These are phyloP conservation scores for Dioscorea zingiberensis DNA, from an alignment of 106 monocot species.

Conservation along the genomic window DNA sequence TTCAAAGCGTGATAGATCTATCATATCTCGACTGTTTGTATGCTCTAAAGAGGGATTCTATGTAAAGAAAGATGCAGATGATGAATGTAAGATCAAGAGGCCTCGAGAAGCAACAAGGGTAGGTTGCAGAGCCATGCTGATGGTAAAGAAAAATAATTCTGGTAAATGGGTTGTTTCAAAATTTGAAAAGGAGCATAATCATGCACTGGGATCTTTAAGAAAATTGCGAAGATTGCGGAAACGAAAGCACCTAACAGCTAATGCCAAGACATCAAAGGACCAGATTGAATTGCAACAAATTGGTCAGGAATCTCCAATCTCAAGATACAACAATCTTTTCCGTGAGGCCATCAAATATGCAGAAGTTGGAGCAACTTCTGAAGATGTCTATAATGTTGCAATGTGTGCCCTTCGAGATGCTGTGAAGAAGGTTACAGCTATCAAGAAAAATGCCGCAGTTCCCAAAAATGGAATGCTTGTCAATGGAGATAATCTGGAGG, in stretches of 20 bases:
- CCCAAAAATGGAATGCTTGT: background rate
- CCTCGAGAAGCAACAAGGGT: conserved; percentile 47
- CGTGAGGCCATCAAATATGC: conserved; percentile 49
- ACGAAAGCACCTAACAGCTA: conserved; percentile 14
- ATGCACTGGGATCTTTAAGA: conserved; percentile 29
- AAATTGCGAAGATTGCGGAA: conserved; percentile 23
- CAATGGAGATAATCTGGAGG: conserved; percentile 15
- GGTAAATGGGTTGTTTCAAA: conserved; percentile 61
- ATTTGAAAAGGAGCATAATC: conserved; percentile 57
- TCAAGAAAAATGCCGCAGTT: conserved; percentile 18
- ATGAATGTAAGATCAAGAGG: conserved; percentile 31
- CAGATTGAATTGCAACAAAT: conserved; percentile 16
- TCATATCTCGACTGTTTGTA: conserved; percentile 54
- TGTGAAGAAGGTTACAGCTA: conserved; percentile 35
- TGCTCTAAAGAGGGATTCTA: conserved; percentile 61
- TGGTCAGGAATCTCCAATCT: conserved; percentile 24
- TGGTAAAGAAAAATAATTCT: conserved; percentile 53
- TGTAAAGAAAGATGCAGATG: conserved; percentile 34
- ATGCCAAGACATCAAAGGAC: conserved; percentile 2
- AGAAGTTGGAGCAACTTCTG: conserved; percentile 40
- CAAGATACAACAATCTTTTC: conserved; percentile 38
- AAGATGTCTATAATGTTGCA: conserved; percentile 46
- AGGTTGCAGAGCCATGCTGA: conserved; percentile 59
- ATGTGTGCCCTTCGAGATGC: conserved; percentile 41
- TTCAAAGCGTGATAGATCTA: conserved; percentile 49